Evolutionary conservation across 1,284 basidiomycete species (phyloP).

Genomic region (Wallemia hederae): DNA sequence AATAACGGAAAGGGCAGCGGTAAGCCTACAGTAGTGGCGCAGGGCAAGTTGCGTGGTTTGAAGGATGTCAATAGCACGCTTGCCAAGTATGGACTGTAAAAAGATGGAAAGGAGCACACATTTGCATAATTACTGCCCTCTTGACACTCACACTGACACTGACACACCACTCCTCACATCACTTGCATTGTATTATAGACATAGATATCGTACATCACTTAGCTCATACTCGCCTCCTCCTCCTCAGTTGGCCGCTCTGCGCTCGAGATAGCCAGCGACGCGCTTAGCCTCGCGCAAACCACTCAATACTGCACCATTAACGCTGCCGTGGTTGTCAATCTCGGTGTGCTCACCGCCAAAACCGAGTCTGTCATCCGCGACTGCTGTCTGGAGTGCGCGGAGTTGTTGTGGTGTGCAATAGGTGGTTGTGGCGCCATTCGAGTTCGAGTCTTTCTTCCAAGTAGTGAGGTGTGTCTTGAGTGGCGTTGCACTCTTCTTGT

Average conservation of each 20-base stretch:
- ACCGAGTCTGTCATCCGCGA: not conserved
- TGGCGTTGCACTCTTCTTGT: not conserved
- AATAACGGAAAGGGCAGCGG: constrained; percentile 17
- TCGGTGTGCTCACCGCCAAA: not conserved
- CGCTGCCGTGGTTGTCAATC: not conserved
- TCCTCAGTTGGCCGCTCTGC: not conserved
- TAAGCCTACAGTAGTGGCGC: constrained; percentile 27
- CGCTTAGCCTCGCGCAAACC: not conserved
- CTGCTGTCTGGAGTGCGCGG: not conserved
- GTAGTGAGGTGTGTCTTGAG: too few species aligned
- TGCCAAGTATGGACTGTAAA: constrained; percentile 2
- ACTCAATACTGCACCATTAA: not conserved
- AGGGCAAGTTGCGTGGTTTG: constrained; percentile 35
- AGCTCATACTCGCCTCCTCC: too few species aligned
- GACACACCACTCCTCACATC: too few species aligned
- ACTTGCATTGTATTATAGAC: too few species aligned
- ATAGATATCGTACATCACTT: too few species aligned
- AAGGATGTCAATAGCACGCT: constrained; percentile 15
- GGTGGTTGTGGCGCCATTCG: not conserved
- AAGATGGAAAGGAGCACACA: too few species aligned
- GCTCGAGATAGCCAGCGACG: not conserved
- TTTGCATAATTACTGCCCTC: too few species aligned
- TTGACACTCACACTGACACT: too few species aligned
- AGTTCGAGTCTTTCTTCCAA: not conserved
- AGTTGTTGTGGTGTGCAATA: not conserved